These are phyloP conservation scores for Monosporascus sp. DNA, from an alignment of 2,329 filamentous ascomycete species.

Conservation along the genomic window DNA sequence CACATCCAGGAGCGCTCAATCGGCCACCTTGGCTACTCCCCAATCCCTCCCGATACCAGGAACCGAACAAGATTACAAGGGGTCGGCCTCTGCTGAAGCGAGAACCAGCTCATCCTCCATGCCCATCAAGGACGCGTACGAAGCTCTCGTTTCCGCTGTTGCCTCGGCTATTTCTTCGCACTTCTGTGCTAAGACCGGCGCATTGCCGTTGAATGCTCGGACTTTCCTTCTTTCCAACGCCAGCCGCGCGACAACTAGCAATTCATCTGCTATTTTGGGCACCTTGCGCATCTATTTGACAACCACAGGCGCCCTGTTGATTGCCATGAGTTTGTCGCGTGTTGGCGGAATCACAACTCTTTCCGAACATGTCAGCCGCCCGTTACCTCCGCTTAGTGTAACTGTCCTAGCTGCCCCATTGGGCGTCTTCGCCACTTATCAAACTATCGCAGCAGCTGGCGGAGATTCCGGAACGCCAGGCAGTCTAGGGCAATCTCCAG, in stretches of 20 bases:
- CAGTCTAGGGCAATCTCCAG: constrained; percentile 43
- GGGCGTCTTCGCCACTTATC: constrained; percentile 42
- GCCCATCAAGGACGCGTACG: constrained; percentile 43
- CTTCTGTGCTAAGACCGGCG: constrained; percentile 44
- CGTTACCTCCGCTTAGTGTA: constrained; percentile 35
- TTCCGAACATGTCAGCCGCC: constrained; percentile 37
- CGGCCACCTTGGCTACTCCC: constrained; percentile 23
- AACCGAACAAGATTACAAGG: constrained; percentile 28
- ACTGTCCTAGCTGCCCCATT: constrained; percentile 52
- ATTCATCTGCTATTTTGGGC: constrained; percentile 35
- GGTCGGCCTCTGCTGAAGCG: constrained; percentile 23
- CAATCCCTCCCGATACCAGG: constrained; percentile 14
- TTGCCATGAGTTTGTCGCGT: constrained; percentile 43
- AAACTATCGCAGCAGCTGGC: constrained; percentile 27
- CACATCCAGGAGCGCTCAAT: constrained; percentile 26
- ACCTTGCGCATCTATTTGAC: constrained; percentile 52
- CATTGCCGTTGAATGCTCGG: constrained; percentile 49
- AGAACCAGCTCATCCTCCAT: constrained; percentile 28
- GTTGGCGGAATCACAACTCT: constrained; percentile 44
- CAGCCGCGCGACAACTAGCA: constrained; percentile 24
- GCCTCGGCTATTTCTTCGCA: constrained; percentile 44
- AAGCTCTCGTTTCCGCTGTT: constrained; percentile 50
- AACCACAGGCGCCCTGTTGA: constrained; percentile 49
- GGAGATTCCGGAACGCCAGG: constrained; percentile 30
- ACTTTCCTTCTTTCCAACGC: constrained; percentile 42